Evolutionary conservation across 768 basidiomycete species (phyloP), one percentile per base, ranked within the genome.

Genomic region (Kwoniella botswanensis): DNA sequence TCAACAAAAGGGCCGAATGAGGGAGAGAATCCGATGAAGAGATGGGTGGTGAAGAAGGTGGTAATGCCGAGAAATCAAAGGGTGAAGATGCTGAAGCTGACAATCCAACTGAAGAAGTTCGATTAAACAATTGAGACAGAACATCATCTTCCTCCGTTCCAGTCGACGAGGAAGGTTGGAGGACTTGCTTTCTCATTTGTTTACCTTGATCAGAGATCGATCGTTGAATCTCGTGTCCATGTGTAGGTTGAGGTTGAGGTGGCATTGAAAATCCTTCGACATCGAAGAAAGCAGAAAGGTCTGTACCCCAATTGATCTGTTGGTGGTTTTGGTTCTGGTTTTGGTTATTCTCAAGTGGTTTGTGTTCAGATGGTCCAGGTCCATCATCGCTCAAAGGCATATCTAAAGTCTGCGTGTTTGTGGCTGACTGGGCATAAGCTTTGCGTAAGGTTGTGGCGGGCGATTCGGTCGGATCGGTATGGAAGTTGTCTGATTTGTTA

Each of bases 51-150:
- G 76, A 78, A 13, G 73, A 75, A 6, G 81, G 79, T 21, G 81
- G 81, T 1, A 82, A 63, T 42, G 72, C 63, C 1, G 76, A 78
- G 54, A 79, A 82, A 62, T 82, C 81, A 68, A 82, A 82, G 55
- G 72, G 76, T 3, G 57, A 53, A 46, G 68, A 59, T 42, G 72
- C 66, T 2, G 78, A 73, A 46, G 61, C 63, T 6, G 54, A 43
- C 4, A 60, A 46, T 43, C 57, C 66, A n/a, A 71, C 46, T 2
- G 75, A 72, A 10, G 75, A 72, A 35, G 76, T 75, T 4, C 77
- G 65, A 53, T 77, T 67, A 68, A 80, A 75, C 7, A 76, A 67
- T 41, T 76, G 74, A 1, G 71, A 74, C 10, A 75, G 26, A 15
- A 72, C 65, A 65, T 78, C 76, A 61, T 79, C 72, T 18, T 79